These are phyloP conservation scores for Tolypocladium guangdongense DNA, from an alignment of 2,329 filamentous ascomycete genomes.

Conservation along the genomic window DNA sequence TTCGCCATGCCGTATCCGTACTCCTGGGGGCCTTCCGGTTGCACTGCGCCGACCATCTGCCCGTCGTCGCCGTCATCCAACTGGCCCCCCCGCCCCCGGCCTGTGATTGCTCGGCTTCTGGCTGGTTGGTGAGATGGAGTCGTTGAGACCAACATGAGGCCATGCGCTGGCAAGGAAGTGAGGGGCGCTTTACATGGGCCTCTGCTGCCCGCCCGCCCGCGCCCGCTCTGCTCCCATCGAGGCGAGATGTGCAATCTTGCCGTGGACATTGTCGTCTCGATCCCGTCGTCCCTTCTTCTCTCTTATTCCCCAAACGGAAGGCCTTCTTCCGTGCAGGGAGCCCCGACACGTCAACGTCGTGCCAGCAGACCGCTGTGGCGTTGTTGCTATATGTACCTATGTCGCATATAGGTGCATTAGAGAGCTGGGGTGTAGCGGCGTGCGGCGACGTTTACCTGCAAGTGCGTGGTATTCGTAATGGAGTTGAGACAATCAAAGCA, in stretches of 20 bases:
- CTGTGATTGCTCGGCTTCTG: neutral
- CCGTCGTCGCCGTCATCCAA: neutral
- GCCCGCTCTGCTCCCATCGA: neutral
- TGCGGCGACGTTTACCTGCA: neutral
- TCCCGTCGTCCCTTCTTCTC: too few relatives aligned
- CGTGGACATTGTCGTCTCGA: neutral
- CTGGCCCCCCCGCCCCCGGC: neutral
- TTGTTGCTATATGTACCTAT: neutral
- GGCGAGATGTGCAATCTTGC: neutral
- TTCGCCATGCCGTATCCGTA: neutral
- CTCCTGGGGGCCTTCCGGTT: neutral
- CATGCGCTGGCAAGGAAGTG: neutral
- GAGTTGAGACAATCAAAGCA: neutral
- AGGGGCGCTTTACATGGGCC: neutral
- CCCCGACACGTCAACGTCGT: neutral
- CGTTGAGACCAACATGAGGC: neutral
- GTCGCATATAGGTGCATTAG: neutral
- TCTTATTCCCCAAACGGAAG: too few relatives aligned
- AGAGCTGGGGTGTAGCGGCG: neutral
- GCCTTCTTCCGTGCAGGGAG: neutral
- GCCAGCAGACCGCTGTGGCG: neutral
- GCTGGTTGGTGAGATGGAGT: neutral
- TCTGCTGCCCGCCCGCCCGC: neutral
- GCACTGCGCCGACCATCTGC: neutral
- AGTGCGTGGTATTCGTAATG: neutral